Percentiles rank a stretch among this genome's conserved stretches.
Evolutionary conservation across 176 grass and related monocot species (phyloP).

Genomic region (Triticum dicoccoides): DNA sequence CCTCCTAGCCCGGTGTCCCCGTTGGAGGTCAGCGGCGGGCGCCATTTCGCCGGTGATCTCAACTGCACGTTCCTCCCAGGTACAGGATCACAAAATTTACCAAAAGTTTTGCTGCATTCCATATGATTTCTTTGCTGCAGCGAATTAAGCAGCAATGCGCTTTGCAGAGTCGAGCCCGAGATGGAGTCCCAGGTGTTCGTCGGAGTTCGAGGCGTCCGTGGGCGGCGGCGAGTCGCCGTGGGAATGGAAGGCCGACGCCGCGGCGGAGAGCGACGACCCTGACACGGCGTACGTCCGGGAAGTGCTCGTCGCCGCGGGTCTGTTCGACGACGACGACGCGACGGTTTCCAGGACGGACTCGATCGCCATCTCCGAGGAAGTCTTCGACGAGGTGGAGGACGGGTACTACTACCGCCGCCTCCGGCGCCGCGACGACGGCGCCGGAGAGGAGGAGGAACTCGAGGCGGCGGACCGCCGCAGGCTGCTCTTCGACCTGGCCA

Average conservation of each 20-base stretch:
- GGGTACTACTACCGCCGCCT: slow-evolving; percentile 37
- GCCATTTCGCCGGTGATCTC: slow-evolving; percentile 37
- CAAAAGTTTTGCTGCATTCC: neutral
- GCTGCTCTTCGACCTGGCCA: slow-evolving; percentile 70
- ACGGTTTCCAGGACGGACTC: slow-evolving; percentile 5
- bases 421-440: neutral
- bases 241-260: slow-evolving; percentile 11
- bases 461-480: slow-evolving; percentile 29
- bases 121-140: neutral
- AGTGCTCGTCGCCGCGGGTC: slow-evolving; percentile 51
- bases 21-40: slow-evolving; percentile 44
- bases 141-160: neutral
- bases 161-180: slow-evolving; percentile 31
- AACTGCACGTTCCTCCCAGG: slow-evolving; percentile 46
- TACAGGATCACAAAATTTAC: neutral
- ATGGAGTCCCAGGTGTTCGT: slow-evolving; percentile 22
- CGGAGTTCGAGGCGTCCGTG: slow-evolving; percentile 22
- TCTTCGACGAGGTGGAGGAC: slow-evolving; percentile 73
- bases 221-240: slow-evolving; percentile 33
- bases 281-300: slow-evolving; percentile 52
- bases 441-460: neutral
- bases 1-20: slow-evolving; percentile 73
- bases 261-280: slow-evolving; percentile 4
- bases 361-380: slow-evolving; percentile 23
- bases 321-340: slow-evolving; percentile 42